A percentile compares a stretch with the other conserved stretches of the same genome.
Evolutionary conservation across 352 stramenopile genomes (phyloP).

Genomic region (Globisporangium spiculum): DNA sequence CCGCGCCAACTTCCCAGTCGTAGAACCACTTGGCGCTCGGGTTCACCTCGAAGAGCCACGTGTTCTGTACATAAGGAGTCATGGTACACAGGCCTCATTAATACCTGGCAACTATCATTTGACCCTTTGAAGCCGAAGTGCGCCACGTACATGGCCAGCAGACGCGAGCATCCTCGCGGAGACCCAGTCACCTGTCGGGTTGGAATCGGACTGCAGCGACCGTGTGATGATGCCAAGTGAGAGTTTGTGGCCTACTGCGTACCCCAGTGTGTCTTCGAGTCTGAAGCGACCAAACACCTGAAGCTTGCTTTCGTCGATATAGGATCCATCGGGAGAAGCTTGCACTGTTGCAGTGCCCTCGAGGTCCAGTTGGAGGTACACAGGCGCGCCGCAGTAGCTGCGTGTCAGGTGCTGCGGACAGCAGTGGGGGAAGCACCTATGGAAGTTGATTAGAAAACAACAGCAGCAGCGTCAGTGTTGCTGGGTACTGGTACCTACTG

Average conservation of each 20-base stretch:
- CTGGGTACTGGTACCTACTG: too few relatives aligned
- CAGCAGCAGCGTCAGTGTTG: too few relatives aligned
- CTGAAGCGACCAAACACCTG: constrained; percentile 9
- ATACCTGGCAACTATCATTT: too few relatives aligned
- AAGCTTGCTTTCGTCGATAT: background rate
- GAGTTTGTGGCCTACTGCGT: background rate
- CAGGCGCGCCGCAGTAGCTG: background rate
- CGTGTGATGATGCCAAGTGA: background rate
- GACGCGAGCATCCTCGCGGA: constrained; percentile 3
- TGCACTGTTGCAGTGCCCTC: background rate
- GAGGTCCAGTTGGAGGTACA: constrained; percentile 6
- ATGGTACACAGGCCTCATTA: too few relatives aligned
- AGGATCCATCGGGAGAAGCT: background rate
- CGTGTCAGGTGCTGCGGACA: background rate
- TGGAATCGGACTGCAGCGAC: background rate
- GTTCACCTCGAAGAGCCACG: constrained; percentile 13
- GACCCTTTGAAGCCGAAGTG: too few relatives aligned
- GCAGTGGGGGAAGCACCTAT: background rate
- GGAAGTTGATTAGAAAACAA: too few relatives aligned
- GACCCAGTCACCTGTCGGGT: constrained; percentile 6
- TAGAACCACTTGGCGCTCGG: constrained; percentile 7
- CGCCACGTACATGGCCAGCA: constrained; percentile 2
- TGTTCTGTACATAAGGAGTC: background rate
- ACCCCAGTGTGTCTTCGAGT: background rate
- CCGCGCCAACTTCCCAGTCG: constrained; percentile 9